Percentiles rank a stretch among this genome's conserved stretches.
phyloP scores from a whole-genome alignment of 2,329 filamentous ascomycete genomes.

The Intubia oerlemansii region DNA sequence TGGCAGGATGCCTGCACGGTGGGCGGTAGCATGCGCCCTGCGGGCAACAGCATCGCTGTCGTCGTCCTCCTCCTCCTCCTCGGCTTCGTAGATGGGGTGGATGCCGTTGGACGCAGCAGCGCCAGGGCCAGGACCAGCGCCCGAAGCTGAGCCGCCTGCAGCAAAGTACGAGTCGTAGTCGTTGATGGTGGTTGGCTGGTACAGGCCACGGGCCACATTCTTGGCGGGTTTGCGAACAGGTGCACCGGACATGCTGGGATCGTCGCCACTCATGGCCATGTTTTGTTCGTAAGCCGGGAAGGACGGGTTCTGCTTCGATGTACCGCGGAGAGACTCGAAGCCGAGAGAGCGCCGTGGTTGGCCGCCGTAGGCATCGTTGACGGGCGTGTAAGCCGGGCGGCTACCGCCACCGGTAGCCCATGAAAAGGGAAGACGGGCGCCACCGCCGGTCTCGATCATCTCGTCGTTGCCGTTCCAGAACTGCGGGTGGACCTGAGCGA shows the following conservation, averaged over 20 bases:
- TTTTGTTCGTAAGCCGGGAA: conserved; percentile 4
- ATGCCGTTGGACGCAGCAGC: conserved; percentile 19
- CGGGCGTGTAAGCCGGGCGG: conserved; percentile 22
- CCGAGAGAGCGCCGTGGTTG: conserved; percentile 17
- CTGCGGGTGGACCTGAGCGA: conserved; percentile 26
- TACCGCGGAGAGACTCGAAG: conserved; percentile 26
- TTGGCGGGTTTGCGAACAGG: conserved; percentile 11
- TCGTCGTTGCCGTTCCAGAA: conserved; percentile 23
- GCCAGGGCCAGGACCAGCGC: conserved; percentile 2
- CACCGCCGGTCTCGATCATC: conserved; percentile 21
- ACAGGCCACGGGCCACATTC: conserved; percentile 15
- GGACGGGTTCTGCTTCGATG: conserved; percentile 7
- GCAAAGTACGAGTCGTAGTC: conserved; percentile 13
- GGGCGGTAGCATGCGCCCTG: too few relatives aligned
- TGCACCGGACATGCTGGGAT: conserved; percentile 2
- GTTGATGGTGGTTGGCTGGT: conserved; percentile 13
- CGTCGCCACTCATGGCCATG: not conserved
- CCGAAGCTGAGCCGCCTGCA: conserved; percentile 1
- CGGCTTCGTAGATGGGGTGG: conserved; percentile 37
- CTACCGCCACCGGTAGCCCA: too few relatives aligned
- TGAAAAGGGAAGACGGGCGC: conserved; percentile 11
- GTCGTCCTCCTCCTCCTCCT: conserved; percentile 24
- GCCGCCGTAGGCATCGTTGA: conserved; percentile 17
- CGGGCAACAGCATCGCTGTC: conserved; percentile 9
- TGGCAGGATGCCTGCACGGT: too few relatives aligned